Percentiles rank a stretch among this genome's conserved stretches.
Conservation (phyloP, 495 filamentous ascomycete genomes). For the Neurospora sp. region DNA sequence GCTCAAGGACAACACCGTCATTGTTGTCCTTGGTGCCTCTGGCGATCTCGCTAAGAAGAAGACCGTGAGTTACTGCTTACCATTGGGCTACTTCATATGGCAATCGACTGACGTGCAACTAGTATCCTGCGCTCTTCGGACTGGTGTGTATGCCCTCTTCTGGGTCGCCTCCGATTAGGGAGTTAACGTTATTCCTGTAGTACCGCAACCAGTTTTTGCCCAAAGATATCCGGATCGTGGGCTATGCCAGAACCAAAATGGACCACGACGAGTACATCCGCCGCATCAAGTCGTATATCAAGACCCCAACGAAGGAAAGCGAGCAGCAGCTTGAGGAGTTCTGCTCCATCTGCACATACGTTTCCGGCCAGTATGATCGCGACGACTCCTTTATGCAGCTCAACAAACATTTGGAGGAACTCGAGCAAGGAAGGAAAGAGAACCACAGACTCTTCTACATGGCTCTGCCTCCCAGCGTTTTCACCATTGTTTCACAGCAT, state of each 20-base stretch:
- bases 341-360: constrained; percentile 77
- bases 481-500: constrained; percentile 94
- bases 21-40: constrained; percentile 94
- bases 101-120: constrained; percentile 25
- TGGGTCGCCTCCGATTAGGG: not conserved
- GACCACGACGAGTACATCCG: constrained; percentile 89
- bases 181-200: constrained; percentile 38
- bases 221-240: constrained; percentile 93
- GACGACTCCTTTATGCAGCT: constrained; percentile 90
- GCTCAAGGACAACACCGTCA: constrained; percentile 96
- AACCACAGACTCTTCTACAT: constrained; percentile 97
- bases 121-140: constrained; percentile 98
- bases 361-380: constrained; percentile 94
- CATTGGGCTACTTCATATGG: constrained; percentile 3
- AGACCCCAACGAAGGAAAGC: constrained; percentile 95
- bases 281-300: constrained; percentile 95
- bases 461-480: constrained; percentile 95
- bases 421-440: constrained; percentile 75
- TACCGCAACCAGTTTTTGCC: constrained; percentile 98
- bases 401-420: constrained; percentile 76
- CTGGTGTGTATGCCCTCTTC: constrained; percentile 56
- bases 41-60: constrained; percentile 99
- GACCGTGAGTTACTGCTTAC: constrained; percentile 55
- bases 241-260: constrained; percentile 99
- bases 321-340: constrained; percentile 91